phyloP scores from a whole-genome alignment of 306 rosid species.

The Quercus berberidifolia region DNA sequence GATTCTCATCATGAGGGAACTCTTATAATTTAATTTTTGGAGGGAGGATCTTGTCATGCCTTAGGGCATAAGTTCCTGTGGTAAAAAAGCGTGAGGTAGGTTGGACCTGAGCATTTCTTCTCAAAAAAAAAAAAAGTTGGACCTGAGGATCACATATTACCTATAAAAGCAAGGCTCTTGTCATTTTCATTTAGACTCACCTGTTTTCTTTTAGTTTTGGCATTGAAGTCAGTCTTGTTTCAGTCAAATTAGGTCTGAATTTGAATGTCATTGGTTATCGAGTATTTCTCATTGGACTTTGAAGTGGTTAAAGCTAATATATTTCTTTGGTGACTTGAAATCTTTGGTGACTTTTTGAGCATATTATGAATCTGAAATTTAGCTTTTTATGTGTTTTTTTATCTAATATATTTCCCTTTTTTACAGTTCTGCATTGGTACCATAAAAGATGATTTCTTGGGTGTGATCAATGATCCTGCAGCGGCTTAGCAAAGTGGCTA shows the following conservation, averaged over 20 bases:
- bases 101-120: neutral
- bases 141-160: neutral
- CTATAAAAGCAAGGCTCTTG: neutral
- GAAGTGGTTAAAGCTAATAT: neutral
- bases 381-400: neutral
- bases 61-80: neutral
- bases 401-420: neutral
- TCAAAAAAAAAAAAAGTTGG: too few species aligned
- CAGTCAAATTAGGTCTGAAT: neutral
- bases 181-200: neutral
- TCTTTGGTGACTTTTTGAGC: neutral
- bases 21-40: neutral
- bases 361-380: neutral
- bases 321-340: neutral
- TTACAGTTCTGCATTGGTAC: constrained; percentile 96
- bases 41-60: neutral
- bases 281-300: neutral
- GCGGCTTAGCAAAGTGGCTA: constrained; percentile 32
- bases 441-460: constrained; percentile 95
- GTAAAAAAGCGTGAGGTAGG: neutral
- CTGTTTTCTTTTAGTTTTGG: neutral
- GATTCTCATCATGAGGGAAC: neutral
- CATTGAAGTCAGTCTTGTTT: neutral
- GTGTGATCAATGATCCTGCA: constrained; percentile 89
- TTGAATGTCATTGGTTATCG: neutral